Percentiles rank a stretch among this genome's conserved stretches.
Evolutionary conservation across 2,329 filamentous ascomycete species (phyloP).

Genomic region (Apiospora kogelbergensis): DNA sequence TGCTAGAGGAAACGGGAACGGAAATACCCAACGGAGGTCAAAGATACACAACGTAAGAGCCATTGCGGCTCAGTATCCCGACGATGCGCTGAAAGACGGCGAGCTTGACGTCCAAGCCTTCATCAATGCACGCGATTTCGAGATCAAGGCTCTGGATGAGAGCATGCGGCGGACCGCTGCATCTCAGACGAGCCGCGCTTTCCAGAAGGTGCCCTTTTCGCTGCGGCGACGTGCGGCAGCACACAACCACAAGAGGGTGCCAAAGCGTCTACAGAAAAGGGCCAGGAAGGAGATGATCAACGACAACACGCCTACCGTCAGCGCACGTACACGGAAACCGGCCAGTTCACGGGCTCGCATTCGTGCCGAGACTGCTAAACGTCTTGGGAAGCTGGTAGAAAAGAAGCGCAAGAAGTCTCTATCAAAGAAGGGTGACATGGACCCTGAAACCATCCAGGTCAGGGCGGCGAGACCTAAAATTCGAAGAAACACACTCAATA

Average conservation of each 20-base stretch:
- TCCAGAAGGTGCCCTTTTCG: slow-evolving; percentile 84
- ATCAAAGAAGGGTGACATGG: slow-evolving; percentile 32
- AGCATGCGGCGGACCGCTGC: slow-evolving; percentile 75
- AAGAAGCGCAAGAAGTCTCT: slow-evolving; percentile 42
- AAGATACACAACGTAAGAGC: slow-evolving; percentile 26
- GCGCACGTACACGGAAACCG: slow-evolving; percentile 61
- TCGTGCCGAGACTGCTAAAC: slow-evolving; percentile 74
- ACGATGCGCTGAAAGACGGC: slow-evolving; percentile 62
- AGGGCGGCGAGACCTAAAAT: slow-evolving; percentile 61
- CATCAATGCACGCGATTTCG: slow-evolving; percentile 80
- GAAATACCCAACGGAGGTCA: not conserved
- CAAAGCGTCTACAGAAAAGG: slow-evolving; percentile 69
- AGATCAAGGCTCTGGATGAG: slow-evolving; percentile 81
- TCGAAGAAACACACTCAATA: slow-evolving; percentile 68
- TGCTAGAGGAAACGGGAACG: slow-evolving; percentile 10
- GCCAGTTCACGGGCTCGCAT: slow-evolving; percentile 58
- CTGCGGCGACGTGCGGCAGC: slow-evolving; percentile 87
- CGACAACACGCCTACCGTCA: slow-evolving; percentile 86
- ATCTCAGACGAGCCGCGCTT: slow-evolving; percentile 67
- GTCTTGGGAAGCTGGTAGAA: slow-evolving; percentile 63
- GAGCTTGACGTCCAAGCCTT: slow-evolving; percentile 85
- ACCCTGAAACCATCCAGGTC: slow-evolving; percentile 36
- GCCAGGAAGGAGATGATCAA: slow-evolving; percentile 76
- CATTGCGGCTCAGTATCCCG: slow-evolving; percentile 51
- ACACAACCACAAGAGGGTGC: slow-evolving; percentile 91